Base-by-base conservation (phyloP, 2,329 filamentous ascomycete species). In the Calonectria naviculata region DNA sequence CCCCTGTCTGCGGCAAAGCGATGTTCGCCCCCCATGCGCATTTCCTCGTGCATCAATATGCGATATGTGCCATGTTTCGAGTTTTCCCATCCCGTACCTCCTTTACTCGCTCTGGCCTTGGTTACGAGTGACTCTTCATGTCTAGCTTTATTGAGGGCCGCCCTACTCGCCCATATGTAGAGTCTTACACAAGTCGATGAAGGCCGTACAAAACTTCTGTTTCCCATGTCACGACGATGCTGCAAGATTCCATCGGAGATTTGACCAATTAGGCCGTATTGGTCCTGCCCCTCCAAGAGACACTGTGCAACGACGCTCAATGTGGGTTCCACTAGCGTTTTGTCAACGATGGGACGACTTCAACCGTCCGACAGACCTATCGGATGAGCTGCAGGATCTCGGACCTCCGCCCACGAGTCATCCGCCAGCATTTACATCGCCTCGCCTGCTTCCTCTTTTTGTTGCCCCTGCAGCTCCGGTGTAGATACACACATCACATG, bases 171-270 rank as follows among this genome's bases (percentile, higher is more conserved):
- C 69, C 29, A 19, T 28, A n/a, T 19, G 36, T 41, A 38, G 29
- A 29, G 47, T 49, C 17, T 56, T 38, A 62, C 68, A 36, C 29
- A 44, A 21, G 36, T 13, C 34, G 21, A 52, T 44, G 65, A 15
- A 26, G 34, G 49, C 67, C 5, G 21, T 29, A 61, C 67, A 67
- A 17, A 24, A 15, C 26, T 29, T 21, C 24, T 17, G 9, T 41
- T 46, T 34, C 26, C 24, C 24, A 70, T 61, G 31, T 42, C 60
- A 72, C 71, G 67, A 67, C 67, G 67, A 72, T 72, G 64, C 67
- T 68, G 71, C 71, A 71, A 54, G 29, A 56, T 61, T 54, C 58
- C 63, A 65, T 67, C 58, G 62, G 67, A 42, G 26, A 64, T 67
- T 64, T 58, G 46, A 34, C 67, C 26, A 64, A 41, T 52, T 66